These are phyloP conservation scores for Stagonosporopsis cucurbitacearum DNA, from an alignment of 2,329 filamentous ascomycete genomes.

Conservation along the genomic window DNA sequence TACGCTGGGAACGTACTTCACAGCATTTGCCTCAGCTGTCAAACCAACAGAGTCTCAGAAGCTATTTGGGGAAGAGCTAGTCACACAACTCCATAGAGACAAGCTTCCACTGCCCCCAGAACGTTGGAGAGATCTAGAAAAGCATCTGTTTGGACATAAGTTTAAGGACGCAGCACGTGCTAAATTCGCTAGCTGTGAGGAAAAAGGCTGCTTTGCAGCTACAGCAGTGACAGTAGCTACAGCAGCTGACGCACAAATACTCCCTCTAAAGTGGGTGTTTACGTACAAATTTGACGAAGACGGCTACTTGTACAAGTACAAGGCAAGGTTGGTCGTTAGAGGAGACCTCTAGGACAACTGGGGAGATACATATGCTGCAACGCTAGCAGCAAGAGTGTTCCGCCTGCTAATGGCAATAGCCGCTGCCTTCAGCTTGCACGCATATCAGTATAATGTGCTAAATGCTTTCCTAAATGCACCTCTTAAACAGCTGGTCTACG, in stretches of 20 bases:
- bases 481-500: no score
- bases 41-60: background rate
- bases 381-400: constrained; percentile 20
- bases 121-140: no score
- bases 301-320: no score
- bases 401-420: constrained; percentile 26
- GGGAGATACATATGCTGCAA: constrained; percentile 19
- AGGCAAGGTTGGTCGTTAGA: constrained; percentile 22
- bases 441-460: constrained; percentile 25
- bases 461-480: constrained; percentile 33
- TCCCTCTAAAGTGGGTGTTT: no score
- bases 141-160: no score
- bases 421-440: constrained; percentile 25
- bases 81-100: background rate
- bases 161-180: no score
- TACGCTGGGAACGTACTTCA: background rate
- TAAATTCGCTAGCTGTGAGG: no score
- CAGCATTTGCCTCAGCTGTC: background rate
- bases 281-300: no score
- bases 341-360: constrained; percentile 19
- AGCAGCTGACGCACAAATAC: no score
- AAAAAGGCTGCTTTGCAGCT: no score
- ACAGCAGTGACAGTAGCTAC: no score
- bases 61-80: background rate
- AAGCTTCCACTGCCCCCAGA: no score